A percentile compares a stretch with the other conserved stretches of the same genome.
phyloP scores from a whole-genome alignment of 1,284 basidiomycete genomes.

The Marasmius sp. region DNA sequence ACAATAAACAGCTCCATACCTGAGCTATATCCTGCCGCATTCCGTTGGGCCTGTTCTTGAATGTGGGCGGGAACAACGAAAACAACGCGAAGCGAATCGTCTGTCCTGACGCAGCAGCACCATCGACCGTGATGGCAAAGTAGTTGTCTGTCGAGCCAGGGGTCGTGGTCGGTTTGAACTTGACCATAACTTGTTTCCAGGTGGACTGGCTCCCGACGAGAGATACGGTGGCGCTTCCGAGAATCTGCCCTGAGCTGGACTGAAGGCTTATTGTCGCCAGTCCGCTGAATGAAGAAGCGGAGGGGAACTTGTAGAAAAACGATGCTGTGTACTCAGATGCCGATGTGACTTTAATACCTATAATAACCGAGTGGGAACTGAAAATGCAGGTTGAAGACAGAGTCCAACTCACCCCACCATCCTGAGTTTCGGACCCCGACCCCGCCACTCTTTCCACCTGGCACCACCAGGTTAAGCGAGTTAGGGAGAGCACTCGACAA shows the following conservation, averaged over 20 bases:
- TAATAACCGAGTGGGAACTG: not conserved
- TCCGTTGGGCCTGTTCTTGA: slow-evolving; percentile 61
- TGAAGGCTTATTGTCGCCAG: slow-evolving; percentile 46
- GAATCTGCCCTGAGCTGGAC: slow-evolving; percentile 40
- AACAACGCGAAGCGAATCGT: slow-evolving; percentile 65
- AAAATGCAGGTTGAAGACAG: not conserved
- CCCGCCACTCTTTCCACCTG: slow-evolving; percentile 37
- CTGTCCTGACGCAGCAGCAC: slow-evolving; percentile 42
- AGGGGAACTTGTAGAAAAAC: slow-evolving; percentile 62
- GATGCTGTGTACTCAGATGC: slow-evolving; percentile 65
- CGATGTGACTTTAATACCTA: slow-evolving; percentile 63
- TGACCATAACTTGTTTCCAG: slow-evolving; percentile 54
- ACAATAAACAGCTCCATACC: slow-evolving; percentile 24
- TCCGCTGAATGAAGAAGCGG: slow-evolving; percentile 44
- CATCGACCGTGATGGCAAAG: slow-evolving; percentile 56
- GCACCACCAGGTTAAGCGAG: slow-evolving; percentile 54
- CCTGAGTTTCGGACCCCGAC: slow-evolving; percentile 64
- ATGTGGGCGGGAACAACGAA: slow-evolving; percentile 73
- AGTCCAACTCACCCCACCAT: slow-evolving; percentile 46
- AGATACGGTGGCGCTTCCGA: slow-evolving; percentile 41
- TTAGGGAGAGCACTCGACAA: slow-evolving; percentile 66
- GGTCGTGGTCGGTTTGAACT: slow-evolving; percentile 43
- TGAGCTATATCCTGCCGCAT: slow-evolving; percentile 66
- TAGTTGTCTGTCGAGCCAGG: slow-evolving; percentile 42
- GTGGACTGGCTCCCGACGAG: slow-evolving; percentile 44